Evolutionary conservation across 768 basidiomycete genomes (phyloP).

Genomic region (Lentinula detonsa): DNA sequence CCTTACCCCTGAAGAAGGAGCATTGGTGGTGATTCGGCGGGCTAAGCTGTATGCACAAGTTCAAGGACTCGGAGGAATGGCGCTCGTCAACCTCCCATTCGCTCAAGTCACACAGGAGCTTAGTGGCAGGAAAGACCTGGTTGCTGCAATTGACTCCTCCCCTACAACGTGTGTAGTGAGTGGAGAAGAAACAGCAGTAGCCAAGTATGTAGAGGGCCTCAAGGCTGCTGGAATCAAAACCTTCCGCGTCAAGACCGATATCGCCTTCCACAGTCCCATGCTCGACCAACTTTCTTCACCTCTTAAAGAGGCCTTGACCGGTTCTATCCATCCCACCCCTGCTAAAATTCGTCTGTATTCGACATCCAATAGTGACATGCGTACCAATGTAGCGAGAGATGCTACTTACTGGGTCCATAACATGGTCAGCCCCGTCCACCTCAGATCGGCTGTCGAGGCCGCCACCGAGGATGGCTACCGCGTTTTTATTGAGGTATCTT

Average conservation of each 20-base stretch:
- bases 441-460: neutral
- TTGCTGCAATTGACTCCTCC: neutral
- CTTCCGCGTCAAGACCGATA: neutral
- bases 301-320: neutral
- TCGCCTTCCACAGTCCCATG: constrained; percentile 2
- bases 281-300: neutral
- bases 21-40: neutral
- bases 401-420: neutral
- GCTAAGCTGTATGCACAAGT: neutral
- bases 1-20: neutral
- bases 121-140: neutral
- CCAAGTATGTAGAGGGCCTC: neutral
- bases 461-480: neutral
- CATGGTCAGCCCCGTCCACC: constrained; percentile 1
- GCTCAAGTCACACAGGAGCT: neutral
- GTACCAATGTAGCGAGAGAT: neutral
- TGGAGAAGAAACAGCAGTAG: neutral
- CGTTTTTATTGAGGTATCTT: neutral
- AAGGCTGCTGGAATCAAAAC: neutral
- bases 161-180: neutral
- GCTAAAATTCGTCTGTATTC: neutral
- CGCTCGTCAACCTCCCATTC: constrained; percentile 1
- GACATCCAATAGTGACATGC: neutral
- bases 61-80: neutral
- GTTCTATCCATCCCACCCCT: neutral